These are phyloP conservation scores for Rhytidiadelphus loreus DNA, from an alignment of 225 moss, liverwort and hornwort genomes.

Conservation along the genomic window DNA sequence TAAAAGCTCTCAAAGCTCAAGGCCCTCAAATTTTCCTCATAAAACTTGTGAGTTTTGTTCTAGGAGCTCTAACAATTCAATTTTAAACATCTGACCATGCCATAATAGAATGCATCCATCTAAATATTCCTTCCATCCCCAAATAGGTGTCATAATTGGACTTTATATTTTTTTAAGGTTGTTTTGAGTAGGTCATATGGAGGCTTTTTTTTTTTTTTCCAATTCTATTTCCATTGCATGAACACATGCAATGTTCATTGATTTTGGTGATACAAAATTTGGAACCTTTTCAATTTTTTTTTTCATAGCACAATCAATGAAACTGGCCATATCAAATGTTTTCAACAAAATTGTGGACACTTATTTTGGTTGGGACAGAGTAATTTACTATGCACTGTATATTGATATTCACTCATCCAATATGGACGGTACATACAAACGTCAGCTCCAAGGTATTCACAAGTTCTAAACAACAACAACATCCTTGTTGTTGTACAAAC, in stretches of 20 bases:
- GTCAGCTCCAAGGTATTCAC: background rate
- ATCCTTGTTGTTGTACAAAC: background rate
- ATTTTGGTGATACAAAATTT: rapidly evolving
- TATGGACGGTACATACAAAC: background rate
- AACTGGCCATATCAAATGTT: background rate
- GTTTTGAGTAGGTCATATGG: background rate
- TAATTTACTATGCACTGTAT: background rate
- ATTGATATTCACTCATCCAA: background rate
- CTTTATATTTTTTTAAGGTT: no score
- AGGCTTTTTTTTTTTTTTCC: background rate
- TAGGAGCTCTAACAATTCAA: background rate
- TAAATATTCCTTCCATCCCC: background rate
- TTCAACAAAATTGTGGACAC: background rate
- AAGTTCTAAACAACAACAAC: background rate
- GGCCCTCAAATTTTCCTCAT: background rate
- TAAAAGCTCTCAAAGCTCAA: no score
- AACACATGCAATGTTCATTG: background rate
- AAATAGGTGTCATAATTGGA: background rate
- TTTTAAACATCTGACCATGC: no score
- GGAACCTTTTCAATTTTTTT: background rate
- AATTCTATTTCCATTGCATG: background rate
- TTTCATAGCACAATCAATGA: background rate
- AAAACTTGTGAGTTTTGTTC: background rate
- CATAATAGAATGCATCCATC: background rate
- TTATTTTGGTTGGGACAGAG: rapidly evolving